Conservation (phyloP, 306 rosid genomes). For the Canavalia ensiformis region DNA sequence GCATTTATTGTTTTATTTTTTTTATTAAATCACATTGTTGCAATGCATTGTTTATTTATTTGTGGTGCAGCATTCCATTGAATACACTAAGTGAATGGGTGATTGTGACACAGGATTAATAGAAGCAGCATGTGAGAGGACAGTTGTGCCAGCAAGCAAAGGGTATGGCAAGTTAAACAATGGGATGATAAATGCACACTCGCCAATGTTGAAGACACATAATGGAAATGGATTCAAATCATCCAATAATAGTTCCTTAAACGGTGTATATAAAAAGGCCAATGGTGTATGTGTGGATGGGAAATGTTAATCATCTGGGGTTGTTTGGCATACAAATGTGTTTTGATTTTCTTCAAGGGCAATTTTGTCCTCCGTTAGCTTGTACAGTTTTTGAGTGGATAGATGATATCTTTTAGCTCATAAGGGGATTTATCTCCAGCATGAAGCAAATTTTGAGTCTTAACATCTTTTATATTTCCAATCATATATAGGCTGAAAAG, state of each 20-base stretch:
- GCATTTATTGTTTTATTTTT: neutral
- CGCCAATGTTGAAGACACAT: slow-evolving; percentile 46
- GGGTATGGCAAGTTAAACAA: slow-evolving; percentile 51
- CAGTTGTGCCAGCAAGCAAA: slow-evolving; percentile 47
- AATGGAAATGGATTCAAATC: slow-evolving; percentile 57
- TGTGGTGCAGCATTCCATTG: slow-evolving; percentile 7
- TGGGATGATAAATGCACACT: slow-evolving; percentile 57
- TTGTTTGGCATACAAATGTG: slow-evolving; percentile 29
- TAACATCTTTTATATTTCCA: slow-evolving; percentile 55
- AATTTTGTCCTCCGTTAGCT: slow-evolving; percentile 53
- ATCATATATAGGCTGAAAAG: slow-evolving; percentile 53
- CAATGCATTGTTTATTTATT: neutral
- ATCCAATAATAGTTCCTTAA: slow-evolving; percentile 65
- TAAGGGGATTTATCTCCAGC: slow-evolving; percentile 49
- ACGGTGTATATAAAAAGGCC: slow-evolving; percentile 71
- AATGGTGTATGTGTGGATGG: slow-evolving; percentile 59
- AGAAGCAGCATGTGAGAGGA: slow-evolving; percentile 65
- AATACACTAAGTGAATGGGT: slow-evolving; percentile 27
- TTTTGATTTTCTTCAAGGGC: slow-evolving; percentile 46
- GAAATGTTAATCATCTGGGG: slow-evolving; percentile 33
- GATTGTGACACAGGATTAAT: slow-evolving; percentile 68
- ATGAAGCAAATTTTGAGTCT: slow-evolving; percentile 64
- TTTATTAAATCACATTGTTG: neutral
- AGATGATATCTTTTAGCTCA: slow-evolving; percentile 47
- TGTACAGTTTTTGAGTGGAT: slow-evolving; percentile 81